A percentile compares a stretch with the other conserved stretches of the same genome.
These are phyloP conservation scores for Penicillium chermesinum DNA, from an alignment of 495 filamentous ascomycete genomes.

Conservation along the genomic window DNA sequence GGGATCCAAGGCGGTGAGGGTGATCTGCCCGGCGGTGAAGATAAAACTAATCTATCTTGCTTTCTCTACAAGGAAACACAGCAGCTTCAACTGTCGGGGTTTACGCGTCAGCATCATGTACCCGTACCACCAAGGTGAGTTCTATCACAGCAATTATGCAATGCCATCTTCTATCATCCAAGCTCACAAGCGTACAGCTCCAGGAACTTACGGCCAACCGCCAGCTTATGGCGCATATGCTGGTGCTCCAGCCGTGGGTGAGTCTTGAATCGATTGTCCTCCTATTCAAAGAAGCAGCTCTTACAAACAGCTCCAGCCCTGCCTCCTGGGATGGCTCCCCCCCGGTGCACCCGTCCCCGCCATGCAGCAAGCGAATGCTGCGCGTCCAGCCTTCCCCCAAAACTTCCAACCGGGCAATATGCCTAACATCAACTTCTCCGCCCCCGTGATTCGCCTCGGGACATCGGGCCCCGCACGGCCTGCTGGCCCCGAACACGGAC, in stretches of 20 bases:
- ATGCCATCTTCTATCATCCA: background rate
- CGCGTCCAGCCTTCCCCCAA: conserved; percentile 66
- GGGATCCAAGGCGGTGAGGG: no score
- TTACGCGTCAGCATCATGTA: conserved; percentile 51
- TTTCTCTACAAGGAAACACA: no score
- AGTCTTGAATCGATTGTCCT: conserved; percentile 21
- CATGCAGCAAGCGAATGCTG: conserved; percentile 65
- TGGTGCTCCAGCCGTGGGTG: conserved; percentile 82
- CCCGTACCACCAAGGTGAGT: conserved; percentile 72
- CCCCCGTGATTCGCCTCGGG: conserved; percentile 91
- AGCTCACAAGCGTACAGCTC: conserved; percentile 30
- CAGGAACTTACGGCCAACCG: conserved; percentile 62
- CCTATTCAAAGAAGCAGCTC: background rate
- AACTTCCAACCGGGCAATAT: conserved; percentile 81
- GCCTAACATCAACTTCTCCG: conserved; percentile 97
- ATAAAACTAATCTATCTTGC: no score
- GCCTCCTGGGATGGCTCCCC: conserved; percentile 47
- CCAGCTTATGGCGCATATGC: conserved; percentile 70
- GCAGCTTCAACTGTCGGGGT: background rate
- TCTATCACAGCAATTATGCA: no score
- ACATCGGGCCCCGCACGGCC: conserved; percentile 63
- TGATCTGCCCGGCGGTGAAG: no score
- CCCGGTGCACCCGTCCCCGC: conserved; percentile 78
- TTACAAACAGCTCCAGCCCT: conserved; percentile 27
- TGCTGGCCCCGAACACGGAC: conserved; percentile 47